phyloP scores from a whole-genome alignment of 352 stramenopile genomes.

The Phytophthora melonis region DNA sequence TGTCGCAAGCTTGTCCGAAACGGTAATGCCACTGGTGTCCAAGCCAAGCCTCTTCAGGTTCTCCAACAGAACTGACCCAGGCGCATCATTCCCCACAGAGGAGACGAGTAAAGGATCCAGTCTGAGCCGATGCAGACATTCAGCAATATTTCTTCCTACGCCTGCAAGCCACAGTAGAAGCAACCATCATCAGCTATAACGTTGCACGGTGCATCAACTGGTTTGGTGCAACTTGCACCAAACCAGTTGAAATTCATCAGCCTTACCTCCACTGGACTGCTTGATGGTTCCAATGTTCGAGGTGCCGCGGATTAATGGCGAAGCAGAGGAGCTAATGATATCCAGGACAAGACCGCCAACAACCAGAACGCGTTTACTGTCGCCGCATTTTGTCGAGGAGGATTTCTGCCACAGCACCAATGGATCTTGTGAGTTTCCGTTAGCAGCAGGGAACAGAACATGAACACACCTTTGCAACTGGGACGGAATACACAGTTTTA shows the following conservation, averaged over 20 bases:
- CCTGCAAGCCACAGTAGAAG: conserved; percentile 46
- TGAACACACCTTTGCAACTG: conserved; percentile 53
- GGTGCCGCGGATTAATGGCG: conserved; percentile 79
- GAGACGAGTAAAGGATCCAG: conserved; percentile 82
- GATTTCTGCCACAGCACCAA: conserved; percentile 12
- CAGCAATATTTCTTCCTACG: conserved; percentile 94
- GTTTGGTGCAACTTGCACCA: too few relatives aligned
- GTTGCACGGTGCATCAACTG: too few relatives aligned
- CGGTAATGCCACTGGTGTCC: conserved; percentile 63
- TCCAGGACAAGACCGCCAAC: conserved; percentile 91
- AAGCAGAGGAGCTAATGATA: conserved; percentile 79
- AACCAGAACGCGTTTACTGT: conserved; percentile 69
- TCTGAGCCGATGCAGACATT: conserved; percentile 83
- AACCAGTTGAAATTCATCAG: not conserved
- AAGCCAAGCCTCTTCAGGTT: conserved; percentile 72
- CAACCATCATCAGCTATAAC: not conserved
- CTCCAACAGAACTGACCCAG: conserved; percentile 76
- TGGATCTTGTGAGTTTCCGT: conserved; percentile 6
- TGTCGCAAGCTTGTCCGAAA: conserved; percentile 64
- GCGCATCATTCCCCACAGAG: conserved; percentile 78
- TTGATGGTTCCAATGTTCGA: conserved; percentile 90
- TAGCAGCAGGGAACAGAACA: not conserved
- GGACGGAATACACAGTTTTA: conserved; percentile 51
- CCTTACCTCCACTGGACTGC: conserved; percentile 76
- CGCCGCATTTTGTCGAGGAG: conserved; percentile 1